A percentile compares a stretch with the other conserved stretches of the same genome.
Evolutionary conservation across 1,284 basidiomycete genomes (phyloP).

Genomic region (Leccinum proximum): DNA sequence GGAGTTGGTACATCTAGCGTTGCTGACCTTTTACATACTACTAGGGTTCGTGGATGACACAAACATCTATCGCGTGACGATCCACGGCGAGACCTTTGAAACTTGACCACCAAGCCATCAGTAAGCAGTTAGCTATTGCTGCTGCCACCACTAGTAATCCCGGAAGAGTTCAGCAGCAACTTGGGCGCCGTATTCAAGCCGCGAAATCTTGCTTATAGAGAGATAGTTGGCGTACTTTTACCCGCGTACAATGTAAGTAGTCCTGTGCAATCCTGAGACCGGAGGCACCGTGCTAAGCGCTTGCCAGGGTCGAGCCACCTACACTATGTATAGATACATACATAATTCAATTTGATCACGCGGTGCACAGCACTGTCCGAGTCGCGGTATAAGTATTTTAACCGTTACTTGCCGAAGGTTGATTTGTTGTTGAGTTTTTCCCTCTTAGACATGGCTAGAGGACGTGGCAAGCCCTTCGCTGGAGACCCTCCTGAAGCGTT

Average conservation of each 20-base stretch:
- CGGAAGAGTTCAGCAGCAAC: too few species aligned
- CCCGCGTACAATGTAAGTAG: too few species aligned
- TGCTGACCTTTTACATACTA: conserved; percentile 25
- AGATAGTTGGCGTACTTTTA: too few species aligned
- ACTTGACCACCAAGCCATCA: conserved; percentile 99
- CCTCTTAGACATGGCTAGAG: not conserved
- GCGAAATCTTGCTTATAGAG: too few species aligned
- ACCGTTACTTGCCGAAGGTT: not conserved
- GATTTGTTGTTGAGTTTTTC: not conserved
- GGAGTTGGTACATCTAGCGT: not conserved
- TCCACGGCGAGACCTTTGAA: conserved; percentile 97
- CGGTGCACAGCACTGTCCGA: not conserved
- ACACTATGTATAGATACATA: too few species aligned
- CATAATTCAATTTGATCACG: not conserved
- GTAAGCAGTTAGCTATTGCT: conserved; percentile 36
- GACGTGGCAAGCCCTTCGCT: not conserved
- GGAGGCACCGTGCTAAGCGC: not conserved
- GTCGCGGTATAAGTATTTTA: not conserved
- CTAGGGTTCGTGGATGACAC: conserved; percentile 97
- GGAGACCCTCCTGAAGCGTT: not conserved
- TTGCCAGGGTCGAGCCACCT: not conserved
- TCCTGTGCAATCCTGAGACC: too few species aligned
- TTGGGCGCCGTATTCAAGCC: too few species aligned
- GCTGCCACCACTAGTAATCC: not conserved
- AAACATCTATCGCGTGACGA: conserved; percentile 99